Evolutionary conservation across 441 rosid genomes (phyloP), one percentile per base, ranked within the genome.

Genomic region (Raphanus hybrid): DNA sequence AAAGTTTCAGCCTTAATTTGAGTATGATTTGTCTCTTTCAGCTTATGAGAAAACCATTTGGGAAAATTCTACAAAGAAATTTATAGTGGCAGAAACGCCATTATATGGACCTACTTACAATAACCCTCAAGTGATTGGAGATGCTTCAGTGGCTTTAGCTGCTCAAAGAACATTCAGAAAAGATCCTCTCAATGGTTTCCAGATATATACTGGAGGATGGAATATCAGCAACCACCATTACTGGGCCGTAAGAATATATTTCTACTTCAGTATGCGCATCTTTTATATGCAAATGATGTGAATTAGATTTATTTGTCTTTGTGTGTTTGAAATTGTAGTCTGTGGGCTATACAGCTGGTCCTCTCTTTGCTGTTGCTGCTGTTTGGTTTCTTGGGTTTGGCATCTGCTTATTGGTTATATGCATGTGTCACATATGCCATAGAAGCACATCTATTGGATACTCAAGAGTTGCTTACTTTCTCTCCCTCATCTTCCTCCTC

Each of bases 301-400:
- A 37, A 15, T 27, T 32, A 43, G 58, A 67, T 73, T n/a, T 23
- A 67, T 73, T 64, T 10, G n/a, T 41, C n/a, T 45, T 41, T 67
- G 8, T 35, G 5, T 70, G 71, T 37, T 75, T 70, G 78, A 70
- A 29, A 71, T 54, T 80, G 86, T 93, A 94, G 98, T 92, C 99
- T 75, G 99, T 84, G 75, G 84, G 91, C 14, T 92, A 75, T 73
- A 91, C 97, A 16, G 98, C 96, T 71, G 87, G 70, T 79, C 96
- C 97, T 6, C 76, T 92, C 78, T 89, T 92, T 80, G 82, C 75
- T 68, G 70, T 86, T 74, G 86, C 96, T 6, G 76, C 83, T 29
- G 75, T 86, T 73, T 94, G 99, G 98, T 90, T 91, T 78, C 67
- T 90, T 20, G 88, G 87, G 37, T 94, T 94, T 11, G 97, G 96